Evolutionary conservation across 164 flowering plant species (phyloP).

Genomic region (Platanus orientalis): DNA sequence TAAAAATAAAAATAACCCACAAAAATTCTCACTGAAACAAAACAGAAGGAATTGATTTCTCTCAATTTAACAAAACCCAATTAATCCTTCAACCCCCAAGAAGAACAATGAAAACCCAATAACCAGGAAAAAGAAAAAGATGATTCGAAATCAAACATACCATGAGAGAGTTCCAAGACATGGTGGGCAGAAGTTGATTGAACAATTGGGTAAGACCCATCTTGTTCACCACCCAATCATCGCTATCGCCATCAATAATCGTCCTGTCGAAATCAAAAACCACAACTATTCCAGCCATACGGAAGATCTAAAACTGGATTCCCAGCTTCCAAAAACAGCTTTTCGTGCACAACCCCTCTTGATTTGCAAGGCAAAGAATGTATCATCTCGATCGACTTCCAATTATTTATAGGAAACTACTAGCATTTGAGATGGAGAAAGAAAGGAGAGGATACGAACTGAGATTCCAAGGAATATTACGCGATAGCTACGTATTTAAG

Average conservation of each 20-base stretch:
- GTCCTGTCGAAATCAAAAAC: conserved; percentile 84
- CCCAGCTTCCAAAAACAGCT: background rate
- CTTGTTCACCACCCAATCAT: conserved; percentile 72
- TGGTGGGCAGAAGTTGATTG: conserved; percentile 62
- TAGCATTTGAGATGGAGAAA: too few species aligned
- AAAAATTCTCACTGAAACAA: too few species aligned
- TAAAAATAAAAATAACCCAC: too few species aligned
- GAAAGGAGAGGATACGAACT: too few species aligned
- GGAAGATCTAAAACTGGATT: background rate
- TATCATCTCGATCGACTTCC: too few species aligned
- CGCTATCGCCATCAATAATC: conserved; percentile 68
- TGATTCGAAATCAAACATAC: conserved; percentile 25
- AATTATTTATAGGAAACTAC: too few species aligned
- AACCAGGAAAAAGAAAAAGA: background rate
- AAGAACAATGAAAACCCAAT: background rate
- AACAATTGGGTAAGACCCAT: conserved; percentile 58
- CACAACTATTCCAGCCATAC: conserved; percentile 51
- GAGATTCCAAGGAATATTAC: too few species aligned
- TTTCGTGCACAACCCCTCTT: too few species aligned
- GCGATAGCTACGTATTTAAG: too few species aligned
- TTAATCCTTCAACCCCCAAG: background rate
- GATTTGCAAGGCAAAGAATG: too few species aligned
- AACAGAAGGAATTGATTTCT: too few species aligned
- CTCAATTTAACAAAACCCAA: background rate
- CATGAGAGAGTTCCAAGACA: conserved; percentile 81